Evolutionary conservation across 257 asterid genomes (phyloP).

Genomic region (Solanum chilense): DNA sequence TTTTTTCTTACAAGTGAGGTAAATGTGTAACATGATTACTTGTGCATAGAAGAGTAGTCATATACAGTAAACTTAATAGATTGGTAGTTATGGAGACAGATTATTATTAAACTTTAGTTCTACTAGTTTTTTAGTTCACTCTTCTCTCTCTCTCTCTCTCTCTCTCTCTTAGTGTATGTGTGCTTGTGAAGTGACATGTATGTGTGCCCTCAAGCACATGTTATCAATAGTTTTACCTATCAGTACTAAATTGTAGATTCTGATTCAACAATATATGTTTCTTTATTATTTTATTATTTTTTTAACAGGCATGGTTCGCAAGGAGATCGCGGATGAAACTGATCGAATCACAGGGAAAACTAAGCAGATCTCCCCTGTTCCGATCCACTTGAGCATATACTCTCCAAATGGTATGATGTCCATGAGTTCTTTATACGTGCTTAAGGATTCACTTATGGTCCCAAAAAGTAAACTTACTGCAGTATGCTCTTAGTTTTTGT

Average conservation of each 20-base stretch:
- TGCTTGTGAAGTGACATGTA: neutral
- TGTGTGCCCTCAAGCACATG: neutral
- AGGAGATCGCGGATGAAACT: slow-evolving; percentile 87
- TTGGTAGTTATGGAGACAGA: neutral
- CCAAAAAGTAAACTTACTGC: neutral
- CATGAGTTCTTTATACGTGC: neutral
- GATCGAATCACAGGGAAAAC: slow-evolving; percentile 89
- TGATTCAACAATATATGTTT: neutral
- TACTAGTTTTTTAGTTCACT: neutral
- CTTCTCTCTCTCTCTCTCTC: neutral
- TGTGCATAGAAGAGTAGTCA: neutral
- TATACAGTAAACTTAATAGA: neutral
- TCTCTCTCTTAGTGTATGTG: neutral
- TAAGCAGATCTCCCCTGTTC: slow-evolving; percentile 82
- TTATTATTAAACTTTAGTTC: neutral
- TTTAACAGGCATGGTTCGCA: slow-evolving; percentile 65
- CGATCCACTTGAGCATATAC: slow-evolving; percentile 89
- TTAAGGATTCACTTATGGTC: neutral
- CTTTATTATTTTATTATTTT: neutral
- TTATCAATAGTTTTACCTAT: neutral
- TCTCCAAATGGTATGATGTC: slow-evolving; percentile 67
- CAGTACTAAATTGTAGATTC: neutral
- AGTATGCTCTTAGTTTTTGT: neutral
- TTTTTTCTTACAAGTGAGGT: neutral
- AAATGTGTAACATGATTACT: neutral